Conservation (phyloP, 257 asterid species). For the Thymus mandschuricus region DNA sequence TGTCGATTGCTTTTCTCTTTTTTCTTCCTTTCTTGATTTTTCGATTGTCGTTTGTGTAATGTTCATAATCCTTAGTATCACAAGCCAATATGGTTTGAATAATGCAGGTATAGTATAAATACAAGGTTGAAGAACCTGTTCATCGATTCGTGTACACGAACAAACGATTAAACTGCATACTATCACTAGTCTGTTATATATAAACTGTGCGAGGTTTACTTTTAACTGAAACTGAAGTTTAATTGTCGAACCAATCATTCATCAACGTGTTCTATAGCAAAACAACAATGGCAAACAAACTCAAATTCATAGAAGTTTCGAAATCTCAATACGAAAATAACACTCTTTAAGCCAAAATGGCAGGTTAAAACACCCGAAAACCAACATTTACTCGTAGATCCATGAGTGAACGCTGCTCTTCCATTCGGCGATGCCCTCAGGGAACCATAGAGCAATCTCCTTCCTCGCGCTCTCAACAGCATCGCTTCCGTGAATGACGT, state of each 20-base stretch:
- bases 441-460: constrained; percentile 97
- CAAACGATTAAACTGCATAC: too few relatives aligned
- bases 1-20: neutral
- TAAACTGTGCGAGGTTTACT: neutral
- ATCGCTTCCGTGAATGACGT: constrained; percentile 95
- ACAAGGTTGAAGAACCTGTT: neutral
- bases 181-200: too few relatives aligned
- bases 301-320: neutral
- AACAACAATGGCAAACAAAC: neutral
- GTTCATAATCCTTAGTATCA: neutral
- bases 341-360: neutral
- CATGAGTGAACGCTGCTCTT: constrained; percentile 78
- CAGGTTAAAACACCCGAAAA: neutral
- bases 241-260: neutral
- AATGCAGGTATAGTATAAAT: neutral
- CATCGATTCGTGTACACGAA: neutral
- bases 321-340: constrained; percentile 12
- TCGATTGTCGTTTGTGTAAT: constrained; percentile 17
- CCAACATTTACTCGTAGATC: constrained; percentile 67
- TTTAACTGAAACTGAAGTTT: neutral
- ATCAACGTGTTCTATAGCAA: neutral
- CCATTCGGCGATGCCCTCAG: constrained; percentile 86
- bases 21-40: neutral
- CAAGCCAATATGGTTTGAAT: constrained; percentile 1
- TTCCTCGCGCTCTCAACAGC: constrained; percentile 87